Evolutionary conservation across 1,139 yeast species (phyloP).

Genomic region (Debaryomyces sp.): DNA sequence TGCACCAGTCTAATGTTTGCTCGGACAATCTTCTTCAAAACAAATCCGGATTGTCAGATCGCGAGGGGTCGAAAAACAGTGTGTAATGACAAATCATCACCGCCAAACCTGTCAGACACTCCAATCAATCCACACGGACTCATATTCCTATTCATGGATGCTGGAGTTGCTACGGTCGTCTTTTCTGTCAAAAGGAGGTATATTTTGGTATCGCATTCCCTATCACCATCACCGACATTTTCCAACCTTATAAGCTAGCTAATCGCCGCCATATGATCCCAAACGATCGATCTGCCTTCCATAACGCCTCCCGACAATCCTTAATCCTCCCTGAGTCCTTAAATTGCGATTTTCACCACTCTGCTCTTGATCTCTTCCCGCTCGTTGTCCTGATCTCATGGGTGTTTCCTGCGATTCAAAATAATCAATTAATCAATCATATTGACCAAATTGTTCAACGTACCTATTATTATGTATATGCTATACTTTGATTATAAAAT

Average conservation of each 20-base stretch:
- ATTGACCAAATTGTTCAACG: not conserved
- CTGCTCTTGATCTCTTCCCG: not conserved
- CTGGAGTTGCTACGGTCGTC: not conserved
- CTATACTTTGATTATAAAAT: conserved; percentile 6
- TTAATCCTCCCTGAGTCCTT: not conserved
- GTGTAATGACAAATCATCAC: not conserved
- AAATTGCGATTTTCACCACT: not conserved
- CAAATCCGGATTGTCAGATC: not conserved
- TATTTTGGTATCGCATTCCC: not conserved
- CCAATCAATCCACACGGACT: not conserved
- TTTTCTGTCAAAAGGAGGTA: not conserved
- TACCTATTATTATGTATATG: conserved; percentile 8
- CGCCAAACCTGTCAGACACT: not conserved
- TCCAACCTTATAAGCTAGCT: not conserved
- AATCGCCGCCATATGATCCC: not conserved
- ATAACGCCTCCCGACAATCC: not conserved
- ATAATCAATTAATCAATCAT: conserved; percentile 1
- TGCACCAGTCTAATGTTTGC: not conserved
- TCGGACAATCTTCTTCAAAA: not conserved
- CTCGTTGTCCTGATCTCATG: not conserved
- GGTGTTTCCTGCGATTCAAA: not conserved
- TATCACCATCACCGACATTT: not conserved
- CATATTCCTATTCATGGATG: not conserved
- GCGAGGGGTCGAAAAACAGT: not conserved
- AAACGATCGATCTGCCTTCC: not conserved